Evolutionary conservation across 2,329 filamentous ascomycete genomes (phyloP), one percentile per base, ranked within the genome.

Genomic region (Monosporascus ibericus): DNA sequence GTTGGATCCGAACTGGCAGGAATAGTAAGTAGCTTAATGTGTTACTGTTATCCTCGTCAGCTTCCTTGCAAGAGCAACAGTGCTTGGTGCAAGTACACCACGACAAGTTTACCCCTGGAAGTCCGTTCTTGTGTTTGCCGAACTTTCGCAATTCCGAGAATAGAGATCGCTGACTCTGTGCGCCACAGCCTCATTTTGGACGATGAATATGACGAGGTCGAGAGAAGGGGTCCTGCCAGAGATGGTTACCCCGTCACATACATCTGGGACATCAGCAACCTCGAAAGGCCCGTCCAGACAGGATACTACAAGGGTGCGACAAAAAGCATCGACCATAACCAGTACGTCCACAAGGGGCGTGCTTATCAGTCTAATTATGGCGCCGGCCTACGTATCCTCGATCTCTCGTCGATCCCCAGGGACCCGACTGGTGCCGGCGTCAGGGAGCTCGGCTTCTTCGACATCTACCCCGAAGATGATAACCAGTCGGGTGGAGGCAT

Each of bases 131-230:
- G 27, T 14, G 2, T 34, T 34, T 14, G 9, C 30, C 30, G 11
- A 11, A 34, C 30, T 14, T 34, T 5, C 30, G 30, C 30, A 5
- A n/a, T n/a, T n/a, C n/a, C n/a, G n/a, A n/a, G n/a, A n/a, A 14
- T 34, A 14, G 30, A 14, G 9, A 2, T 14, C 30, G 9, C 30
- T 34, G 30, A 34, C 30, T 34, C 30, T 34, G 11, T 34, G 30
- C 30, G 11, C 30, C 11, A 11, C 30, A 34, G 30, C 59, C 71
- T 81, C 4, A 68, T 80, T 15, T 61, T 79, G 5, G 78, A 81
- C 56, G 78, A 81, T 56, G 78, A 81, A 61, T 69, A 76, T 11
- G 78, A 82, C 52, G 79, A 82, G 67, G 52, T 58, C 3, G 62
- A 74, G 0, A 74, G 71, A 8, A 69, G 70, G 0, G 75, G 68